These are phyloP conservation scores for Lactifluus subvellereus DNA, from an alignment of 768 basidiomycete species.

Conservation along the genomic window DNA sequence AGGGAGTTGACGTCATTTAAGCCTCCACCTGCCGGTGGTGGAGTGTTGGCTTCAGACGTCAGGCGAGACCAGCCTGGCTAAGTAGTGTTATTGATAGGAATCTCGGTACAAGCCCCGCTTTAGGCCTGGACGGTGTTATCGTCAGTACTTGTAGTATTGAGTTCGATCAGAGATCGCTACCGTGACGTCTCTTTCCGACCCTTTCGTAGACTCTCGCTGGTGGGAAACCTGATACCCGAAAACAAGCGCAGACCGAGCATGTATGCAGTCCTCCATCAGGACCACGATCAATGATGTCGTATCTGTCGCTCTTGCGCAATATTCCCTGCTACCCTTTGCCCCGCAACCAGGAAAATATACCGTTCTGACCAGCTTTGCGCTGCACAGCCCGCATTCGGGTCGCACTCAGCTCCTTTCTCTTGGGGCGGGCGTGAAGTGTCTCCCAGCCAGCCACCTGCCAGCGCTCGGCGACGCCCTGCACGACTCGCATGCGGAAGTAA, in stretches of 20 bases:
- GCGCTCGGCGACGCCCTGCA: slow-evolving; percentile 71
- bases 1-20: neutral
- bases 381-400: slow-evolving; percentile 35
- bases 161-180: too few species aligned
- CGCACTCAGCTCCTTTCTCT: slow-evolving; percentile 56
- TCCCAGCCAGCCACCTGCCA: slow-evolving; percentile 59
- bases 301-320: slow-evolving; percentile 38
- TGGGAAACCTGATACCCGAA: too few species aligned
- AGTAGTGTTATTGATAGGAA: too few species aligned
- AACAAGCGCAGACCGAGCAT: neutral
- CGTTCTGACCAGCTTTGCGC: slow-evolving; percentile 50
- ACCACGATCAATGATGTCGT: slow-evolving; percentile 31
- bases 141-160: too few species aligned
- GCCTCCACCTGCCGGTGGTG: neutral
- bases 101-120: too few species aligned
- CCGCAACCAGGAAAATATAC: slow-evolving; percentile 58
- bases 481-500: slow-evolving; percentile 87
- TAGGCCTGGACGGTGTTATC: too few species aligned
- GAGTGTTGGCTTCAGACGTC: too few species aligned
- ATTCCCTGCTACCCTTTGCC: slow-evolving; percentile 41
- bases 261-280: slow-evolving; percentile 17
- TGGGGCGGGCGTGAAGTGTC: slow-evolving; percentile 81
- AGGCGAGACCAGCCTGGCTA: too few species aligned
- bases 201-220: too few species aligned
- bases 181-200: too few species aligned